Conservation (phyloP, 345 rosid species). For the Rhodamnia rubescens region DNA sequence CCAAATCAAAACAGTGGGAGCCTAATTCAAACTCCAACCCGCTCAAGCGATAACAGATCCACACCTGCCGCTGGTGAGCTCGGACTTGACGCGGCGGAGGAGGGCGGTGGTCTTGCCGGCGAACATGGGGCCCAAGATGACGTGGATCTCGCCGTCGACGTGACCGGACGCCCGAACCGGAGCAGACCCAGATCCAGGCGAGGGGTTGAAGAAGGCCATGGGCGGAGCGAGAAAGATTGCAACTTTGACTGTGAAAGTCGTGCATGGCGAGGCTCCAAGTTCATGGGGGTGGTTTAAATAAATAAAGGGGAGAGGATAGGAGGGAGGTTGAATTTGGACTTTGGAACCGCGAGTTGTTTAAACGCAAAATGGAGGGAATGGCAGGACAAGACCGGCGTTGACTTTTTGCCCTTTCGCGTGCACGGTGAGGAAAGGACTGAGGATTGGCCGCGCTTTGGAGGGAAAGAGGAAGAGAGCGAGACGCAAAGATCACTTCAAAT, state of each 20-base stretch:
- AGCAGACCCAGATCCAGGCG: constrained; percentile 1
- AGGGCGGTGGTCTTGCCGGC: constrained; percentile 92
- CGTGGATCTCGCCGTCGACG: constrained; percentile 60
- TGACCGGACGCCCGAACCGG: background rate
- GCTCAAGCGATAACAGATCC: background rate
- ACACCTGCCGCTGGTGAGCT: constrained; percentile 50
- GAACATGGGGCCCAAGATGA: constrained; percentile 85
- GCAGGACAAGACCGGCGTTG: background rate
- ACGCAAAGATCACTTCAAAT: no score
- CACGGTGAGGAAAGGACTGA: background rate
- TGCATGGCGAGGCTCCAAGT: background rate
- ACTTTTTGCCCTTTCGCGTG: background rate
- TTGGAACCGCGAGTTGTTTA: background rate
- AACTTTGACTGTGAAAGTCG: no score
- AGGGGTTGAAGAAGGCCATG: constrained; percentile 35
- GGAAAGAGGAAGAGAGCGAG: no score
- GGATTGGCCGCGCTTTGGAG: background rate
- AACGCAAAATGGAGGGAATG: constrained; percentile 3
- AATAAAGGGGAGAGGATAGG: background rate
- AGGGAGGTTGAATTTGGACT: background rate
- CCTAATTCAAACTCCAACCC: background rate
- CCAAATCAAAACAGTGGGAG: background rate
- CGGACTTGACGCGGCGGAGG: constrained; percentile 75
- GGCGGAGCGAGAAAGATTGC: background rate
- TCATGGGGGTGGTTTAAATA: background rate